Evolutionary conservation across 768 basidiomycete species (phyloP).

Genomic region (Punctularia strigosozonata): DNA sequence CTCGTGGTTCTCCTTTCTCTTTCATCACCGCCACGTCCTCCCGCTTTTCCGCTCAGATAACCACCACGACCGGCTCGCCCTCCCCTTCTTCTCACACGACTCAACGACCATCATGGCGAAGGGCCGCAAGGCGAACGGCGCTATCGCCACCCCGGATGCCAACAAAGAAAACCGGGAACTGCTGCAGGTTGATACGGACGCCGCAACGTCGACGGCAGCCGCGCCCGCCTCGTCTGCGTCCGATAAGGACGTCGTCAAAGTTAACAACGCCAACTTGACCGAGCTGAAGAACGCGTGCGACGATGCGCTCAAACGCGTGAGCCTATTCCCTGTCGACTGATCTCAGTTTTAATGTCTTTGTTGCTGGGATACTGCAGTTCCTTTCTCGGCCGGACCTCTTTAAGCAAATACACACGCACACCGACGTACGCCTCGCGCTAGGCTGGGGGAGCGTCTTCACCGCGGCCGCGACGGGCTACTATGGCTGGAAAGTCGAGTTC

Average conservation of each 20-base stretch:
- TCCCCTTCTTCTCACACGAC: no score
- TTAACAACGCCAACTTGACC: slow-evolving; percentile 37
- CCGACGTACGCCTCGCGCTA: slow-evolving; percentile 75
- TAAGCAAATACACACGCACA: slow-evolving; percentile 78
- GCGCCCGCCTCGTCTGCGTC: no score
- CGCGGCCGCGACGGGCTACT: slow-evolving; percentile 70
- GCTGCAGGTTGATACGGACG: no score
- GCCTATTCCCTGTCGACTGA: slow-evolving; percentile 1
- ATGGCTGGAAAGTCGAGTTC: slow-evolving; percentile 83
- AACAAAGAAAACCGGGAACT: no score
- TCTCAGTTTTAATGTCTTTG: background rate
- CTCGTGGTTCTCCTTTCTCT: no score
- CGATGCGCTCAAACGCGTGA: slow-evolving; percentile 85
- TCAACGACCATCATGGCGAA: no score
- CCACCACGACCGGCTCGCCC: no score
- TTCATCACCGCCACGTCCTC: no score
- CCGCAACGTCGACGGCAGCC: no score
- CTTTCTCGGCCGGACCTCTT: slow-evolving; percentile 73
- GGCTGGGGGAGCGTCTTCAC: slow-evolving; percentile 84
- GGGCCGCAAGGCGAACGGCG: no score
- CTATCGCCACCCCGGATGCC: no score
- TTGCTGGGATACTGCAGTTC: slow-evolving; percentile 36
- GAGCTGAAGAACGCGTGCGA: slow-evolving; percentile 54
- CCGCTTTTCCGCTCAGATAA: no score
- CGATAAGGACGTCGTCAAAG: slow-evolving; percentile 27